Conservation (phyloP, 2,329 filamentous ascomycete genomes). For the Aureobasidium sp. region DNA sequence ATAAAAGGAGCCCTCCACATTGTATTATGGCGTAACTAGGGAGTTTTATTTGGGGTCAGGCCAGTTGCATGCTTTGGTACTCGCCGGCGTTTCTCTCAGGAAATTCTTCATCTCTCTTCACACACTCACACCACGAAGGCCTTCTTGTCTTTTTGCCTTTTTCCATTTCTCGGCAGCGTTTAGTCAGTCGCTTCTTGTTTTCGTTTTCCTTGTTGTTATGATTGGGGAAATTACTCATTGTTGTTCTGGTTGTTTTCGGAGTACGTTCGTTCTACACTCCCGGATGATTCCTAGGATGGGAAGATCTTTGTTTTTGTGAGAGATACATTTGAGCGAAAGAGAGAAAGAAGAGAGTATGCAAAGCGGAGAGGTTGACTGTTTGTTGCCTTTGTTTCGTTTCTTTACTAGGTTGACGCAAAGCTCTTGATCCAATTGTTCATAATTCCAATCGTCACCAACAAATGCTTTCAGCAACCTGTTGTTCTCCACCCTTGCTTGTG, state of each 20-base stretch:
- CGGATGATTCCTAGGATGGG: not conserved
- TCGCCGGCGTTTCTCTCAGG: slow-evolving; percentile 7
- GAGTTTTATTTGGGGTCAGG: slow-evolving; percentile 6
- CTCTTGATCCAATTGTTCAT: slow-evolving; percentile 1
- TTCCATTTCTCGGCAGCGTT: slow-evolving; percentile 7
- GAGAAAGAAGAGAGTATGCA: slow-evolving; percentile 7
- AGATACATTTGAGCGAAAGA: slow-evolving; percentile 2
- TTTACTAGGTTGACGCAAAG: not conserved
- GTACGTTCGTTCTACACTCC: slow-evolving; percentile 7
- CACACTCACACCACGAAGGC: not conserved
- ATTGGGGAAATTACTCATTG: slow-evolving; percentile 1
- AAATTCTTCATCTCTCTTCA: slow-evolving; percentile 5
- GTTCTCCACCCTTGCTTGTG: not conserved
- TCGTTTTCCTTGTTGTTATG: not conserved
- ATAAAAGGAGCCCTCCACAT: slow-evolving; percentile 7
- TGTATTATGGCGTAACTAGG: slow-evolving; percentile 11
- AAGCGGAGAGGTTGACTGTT: not conserved
- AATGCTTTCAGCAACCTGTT: not conserved
- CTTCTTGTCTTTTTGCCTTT: slow-evolving; percentile 1
- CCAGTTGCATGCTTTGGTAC: slow-evolving; percentile 8
- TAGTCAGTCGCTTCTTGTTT: slow-evolving; percentile 11
- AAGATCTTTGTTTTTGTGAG: slow-evolving; percentile 10
- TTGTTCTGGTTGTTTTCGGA: slow-evolving; percentile 9
- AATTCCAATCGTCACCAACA: not conserved
- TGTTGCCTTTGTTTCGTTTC: not conserved